Percentiles rank a stretch among this genome's conserved stretches.
Conservation (phyloP, 2,329 filamentous ascomycete species). For the Tolypocladium capitatum region DNA sequence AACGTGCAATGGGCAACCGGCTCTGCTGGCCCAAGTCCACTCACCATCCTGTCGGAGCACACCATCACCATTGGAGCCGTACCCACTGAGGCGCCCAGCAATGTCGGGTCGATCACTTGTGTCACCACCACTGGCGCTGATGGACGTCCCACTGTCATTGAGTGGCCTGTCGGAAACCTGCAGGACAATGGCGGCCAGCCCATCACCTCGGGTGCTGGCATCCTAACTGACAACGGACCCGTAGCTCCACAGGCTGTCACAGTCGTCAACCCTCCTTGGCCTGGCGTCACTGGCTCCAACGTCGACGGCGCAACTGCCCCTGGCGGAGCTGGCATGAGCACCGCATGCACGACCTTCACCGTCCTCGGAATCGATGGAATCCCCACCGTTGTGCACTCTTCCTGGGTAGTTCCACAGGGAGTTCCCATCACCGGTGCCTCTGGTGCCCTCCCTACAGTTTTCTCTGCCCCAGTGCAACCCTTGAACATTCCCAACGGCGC, state of each 20-base stretch:
- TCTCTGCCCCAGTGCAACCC: neutral
- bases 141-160: conserved; percentile 15
- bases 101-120: conserved; percentile 5
- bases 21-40: conserved; percentile 6
- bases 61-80: conserved; percentile 8
- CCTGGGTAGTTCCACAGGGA: conserved; percentile 8
- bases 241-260: conserved; percentile 2
- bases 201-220: conserved; percentile 2
- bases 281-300: neutral
- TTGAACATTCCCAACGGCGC: neutral
- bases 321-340: conserved; percentile 2
- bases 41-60: conserved; percentile 11
- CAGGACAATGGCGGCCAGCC: conserved; percentile 6
- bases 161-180: conserved; percentile 2
- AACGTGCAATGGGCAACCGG: conserved; percentile 9
- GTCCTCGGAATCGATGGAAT: conserved; percentile 14
- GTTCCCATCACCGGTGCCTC: neutral
- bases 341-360: conserved; percentile 15
- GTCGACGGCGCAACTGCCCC: neutral
- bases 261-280: neutral
- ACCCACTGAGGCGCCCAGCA: neutral
- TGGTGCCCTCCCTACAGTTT: neutral
- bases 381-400: conserved; percentile 15
- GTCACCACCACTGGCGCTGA: conserved; percentile 10
- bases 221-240: conserved; percentile 3